Evolutionary conservation across 2,329 filamentous ascomycete species (phyloP), one percentile per base, ranked within the genome.

Genomic region (Didymella keratinophila): DNA sequence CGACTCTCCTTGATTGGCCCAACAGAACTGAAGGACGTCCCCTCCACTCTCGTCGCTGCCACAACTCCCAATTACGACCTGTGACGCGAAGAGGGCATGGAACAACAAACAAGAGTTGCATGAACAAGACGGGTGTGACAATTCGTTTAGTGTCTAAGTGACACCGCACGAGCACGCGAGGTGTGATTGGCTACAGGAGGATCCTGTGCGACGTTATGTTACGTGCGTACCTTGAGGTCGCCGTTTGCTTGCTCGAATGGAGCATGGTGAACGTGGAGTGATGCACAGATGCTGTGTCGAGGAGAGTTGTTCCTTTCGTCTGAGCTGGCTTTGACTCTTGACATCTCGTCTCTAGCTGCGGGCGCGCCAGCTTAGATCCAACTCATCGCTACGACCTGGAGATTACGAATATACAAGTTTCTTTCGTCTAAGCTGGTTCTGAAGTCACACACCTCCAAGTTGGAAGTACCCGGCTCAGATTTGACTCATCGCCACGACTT

Each of bases 41-140:
- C n/a, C n/a, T n/a, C n/a, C n/a, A n/a, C n/a, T n/a, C n/a, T n/a
- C n/a, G n/a, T n/a, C n/a, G n/a, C 51, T 18, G 3, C 49, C 42
- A 37, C 30, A n/a, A 14, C 44, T 20, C 32, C 32, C 14, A 36
- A n/a, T 36, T 16, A 36, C 16, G 3, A n/a, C 16, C 8, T 36
- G 16, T 9, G 14, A n/a, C 16, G 3, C 7, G 3, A 9, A n/a
- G 32, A 18, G 6, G 6, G 4, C 10, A 9, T 32, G n/a, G n/a
- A 37, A 30, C 5, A 4, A 37, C 43, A 4, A 5, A 11, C 37
- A 49, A 2, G 18, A 12, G 4, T 3, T 49, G 45, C 45, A 49
- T 43, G 21, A 5, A 14, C 28, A 9, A 44, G 18, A 21, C 52
- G 43, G 52, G 52, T 42, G 34, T 48, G 27, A 47, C 36, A 5